Percentiles rank a stretch among this genome's conserved stretches.
Evolutionary conservation across 2,329 filamentous ascomycete species (phyloP).

Genomic region (Chaetomium strumarium): DNA sequence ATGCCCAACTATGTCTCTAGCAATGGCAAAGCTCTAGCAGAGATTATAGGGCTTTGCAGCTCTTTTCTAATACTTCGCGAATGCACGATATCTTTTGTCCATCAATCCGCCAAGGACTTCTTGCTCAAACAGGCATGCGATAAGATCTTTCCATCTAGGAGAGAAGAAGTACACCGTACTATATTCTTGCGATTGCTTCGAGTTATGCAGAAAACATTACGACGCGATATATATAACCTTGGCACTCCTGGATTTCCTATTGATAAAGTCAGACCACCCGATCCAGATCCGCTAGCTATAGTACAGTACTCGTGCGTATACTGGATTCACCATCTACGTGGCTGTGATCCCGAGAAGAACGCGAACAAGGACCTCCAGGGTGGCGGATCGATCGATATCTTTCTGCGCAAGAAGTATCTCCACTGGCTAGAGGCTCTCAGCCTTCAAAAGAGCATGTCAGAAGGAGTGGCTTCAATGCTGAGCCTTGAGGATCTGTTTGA

Average conservation of each 20-base stretch:
- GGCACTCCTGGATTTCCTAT: conserved; percentile 11
- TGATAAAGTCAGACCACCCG: conserved; percentile 1
- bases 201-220: conserved; percentile 20
- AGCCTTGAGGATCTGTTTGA: conserved; percentile 12
- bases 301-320: conserved; percentile 19
- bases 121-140: conserved; percentile 1
- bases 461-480: conserved; percentile 6
- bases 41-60: conserved; percentile 13
- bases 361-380: background rate
- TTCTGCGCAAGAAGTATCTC: background rate
- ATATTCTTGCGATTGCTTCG: conserved; percentile 14
- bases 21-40: conserved; percentile 2
- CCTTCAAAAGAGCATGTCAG: background rate
- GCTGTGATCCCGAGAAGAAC: conserved; percentile 1
- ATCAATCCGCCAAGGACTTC: conserved; percentile 9
- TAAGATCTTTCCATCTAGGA: conserved; percentile 14
- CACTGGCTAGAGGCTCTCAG: conserved; percentile 2
- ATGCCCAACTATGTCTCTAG: conserved; percentile 2
- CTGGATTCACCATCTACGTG: conserved; percentile 15
- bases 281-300: conserved; percentile 15
- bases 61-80: conserved; percentile 16
- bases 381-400: conserved; percentile 1
- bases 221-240: conserved; percentile 21
- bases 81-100: conserved; percentile 11
- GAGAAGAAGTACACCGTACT: conserved; percentile 7